Evolutionary conservation across 257 asterid species (phyloP).

Genomic region (Fraxinus quadrangulata): DNA sequence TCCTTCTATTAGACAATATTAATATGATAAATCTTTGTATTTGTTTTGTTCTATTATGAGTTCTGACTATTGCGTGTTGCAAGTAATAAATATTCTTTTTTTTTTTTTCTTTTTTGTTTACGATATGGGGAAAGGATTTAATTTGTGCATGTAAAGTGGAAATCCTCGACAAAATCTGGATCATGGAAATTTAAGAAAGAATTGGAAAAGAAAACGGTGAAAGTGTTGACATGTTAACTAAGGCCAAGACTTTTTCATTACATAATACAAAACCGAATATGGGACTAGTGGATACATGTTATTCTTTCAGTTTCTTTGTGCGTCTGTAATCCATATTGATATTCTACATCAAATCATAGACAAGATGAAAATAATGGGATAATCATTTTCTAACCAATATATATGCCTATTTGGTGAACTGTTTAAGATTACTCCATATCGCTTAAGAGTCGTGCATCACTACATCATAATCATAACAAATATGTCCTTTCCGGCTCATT

Average conservation of each 20-base stretch:
- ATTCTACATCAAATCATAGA: not conserved
- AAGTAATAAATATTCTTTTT: not conserved
- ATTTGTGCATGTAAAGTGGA: not conserved
- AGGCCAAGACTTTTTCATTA: not conserved
- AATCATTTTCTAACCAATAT: not conserved
- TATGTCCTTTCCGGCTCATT: not conserved
- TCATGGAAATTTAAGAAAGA: not conserved
- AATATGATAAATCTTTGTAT: not conserved
- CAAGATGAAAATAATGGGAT: not conserved
- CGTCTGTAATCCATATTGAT: not conserved
- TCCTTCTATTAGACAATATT: no score
- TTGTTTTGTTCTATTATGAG: not conserved
- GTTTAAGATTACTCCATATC: not conserved
- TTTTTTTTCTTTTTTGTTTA: no score
- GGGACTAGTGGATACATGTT: not conserved
- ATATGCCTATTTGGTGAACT: not conserved
- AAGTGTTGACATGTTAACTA: not conserved
- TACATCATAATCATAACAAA: not conserved
- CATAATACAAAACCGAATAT: not conserved
- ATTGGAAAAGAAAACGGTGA: not conserved
- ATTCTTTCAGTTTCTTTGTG: not conserved
- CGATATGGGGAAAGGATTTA: not conserved
- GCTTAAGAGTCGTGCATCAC: not conserved
- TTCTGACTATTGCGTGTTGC: not conserved
- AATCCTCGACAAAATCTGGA: not conserved